A percentile compares a stretch with the other conserved stretches of the same genome.
phyloP scores from a whole-genome alignment of 2,329 filamentous ascomycete species.

The Trichoderma sp. region DNA sequence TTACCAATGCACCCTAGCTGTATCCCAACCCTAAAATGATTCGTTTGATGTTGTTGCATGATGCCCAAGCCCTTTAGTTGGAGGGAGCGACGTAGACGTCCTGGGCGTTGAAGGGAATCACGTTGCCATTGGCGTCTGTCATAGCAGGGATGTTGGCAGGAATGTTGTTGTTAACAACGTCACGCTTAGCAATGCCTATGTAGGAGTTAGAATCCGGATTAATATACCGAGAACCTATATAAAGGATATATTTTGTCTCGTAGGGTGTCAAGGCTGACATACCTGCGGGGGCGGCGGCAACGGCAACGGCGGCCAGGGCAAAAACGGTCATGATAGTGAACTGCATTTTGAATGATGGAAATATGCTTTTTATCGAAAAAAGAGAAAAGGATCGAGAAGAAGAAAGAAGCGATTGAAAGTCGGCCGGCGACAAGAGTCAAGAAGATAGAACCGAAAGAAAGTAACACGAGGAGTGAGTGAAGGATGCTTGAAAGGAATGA shows the following conservation, averaged over 20 bases:
- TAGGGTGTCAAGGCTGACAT: conserved; percentile 14
- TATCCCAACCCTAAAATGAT: neutral
- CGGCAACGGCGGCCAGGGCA: conserved; percentile 48
- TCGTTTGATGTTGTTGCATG: neutral
- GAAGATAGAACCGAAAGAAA: conserved; percentile 18
- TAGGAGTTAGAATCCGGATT: neutral
- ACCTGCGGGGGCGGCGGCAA: conserved; percentile 45
- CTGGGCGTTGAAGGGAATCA: conserved; percentile 47
- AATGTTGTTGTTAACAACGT: conserved; percentile 1
- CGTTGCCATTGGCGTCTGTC: conserved; percentile 47
- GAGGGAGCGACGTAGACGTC: conserved; percentile 43
- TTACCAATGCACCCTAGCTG: neutral
- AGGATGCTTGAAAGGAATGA: conserved; percentile 20
- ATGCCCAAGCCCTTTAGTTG: neutral
- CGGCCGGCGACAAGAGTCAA: conserved; percentile 51
- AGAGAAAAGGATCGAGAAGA: conserved; percentile 13
- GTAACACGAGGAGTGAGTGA: conserved; percentile 22
- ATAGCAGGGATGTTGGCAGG: conserved; percentile 46
- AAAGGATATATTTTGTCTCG: neutral
- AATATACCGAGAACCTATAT: neutral
- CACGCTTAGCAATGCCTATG: conserved; percentile 21
- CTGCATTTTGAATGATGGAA: conserved; percentile 51
- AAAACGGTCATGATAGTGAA: conserved; percentile 50
- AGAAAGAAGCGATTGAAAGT: conserved; percentile 38
- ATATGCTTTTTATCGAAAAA: neutral